phyloP scores from a whole-genome alignment of 257 asterid species.

The Ilex aquifolium region DNA sequence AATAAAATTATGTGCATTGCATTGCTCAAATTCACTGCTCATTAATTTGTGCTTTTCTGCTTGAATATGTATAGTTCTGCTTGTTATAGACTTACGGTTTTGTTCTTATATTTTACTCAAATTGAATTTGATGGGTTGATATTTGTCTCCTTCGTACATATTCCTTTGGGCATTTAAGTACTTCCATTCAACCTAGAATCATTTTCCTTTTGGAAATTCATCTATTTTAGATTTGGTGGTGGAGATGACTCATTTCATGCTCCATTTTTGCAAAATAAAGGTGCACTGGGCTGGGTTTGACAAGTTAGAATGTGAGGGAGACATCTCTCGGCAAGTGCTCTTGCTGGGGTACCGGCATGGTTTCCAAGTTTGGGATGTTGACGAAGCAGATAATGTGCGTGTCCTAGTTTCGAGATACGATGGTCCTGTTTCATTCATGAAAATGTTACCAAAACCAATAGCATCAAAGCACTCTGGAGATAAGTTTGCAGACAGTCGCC shows the following conservation, averaged over 20 bases:
- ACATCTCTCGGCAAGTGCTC: conserved; percentile 32
- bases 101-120: too few species aligned
- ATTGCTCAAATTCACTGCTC: too few species aligned
- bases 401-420: conserved; percentile 79
- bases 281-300: conserved; percentile 82
- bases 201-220: neutral
- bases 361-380: conserved; percentile 96
- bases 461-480: conserved; percentile 43
- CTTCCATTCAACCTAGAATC: neutral
- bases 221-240: neutral
- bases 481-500: conserved; percentile 64
- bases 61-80: too few species aligned
- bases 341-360: conserved; percentile 70
- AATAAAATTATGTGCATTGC: too few species aligned
- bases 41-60: too few species aligned
- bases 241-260: conserved; percentile 8
- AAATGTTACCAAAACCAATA: conserved; percentile 56
- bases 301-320: conserved; percentile 37
- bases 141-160: neutral
- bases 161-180: neutral
- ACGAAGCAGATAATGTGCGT: conserved; percentile 70
- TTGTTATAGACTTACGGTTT: too few species aligned
- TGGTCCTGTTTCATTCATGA: conserved; percentile 85
- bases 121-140: neutral
- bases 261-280: conserved; percentile 29